phyloP scores from a whole-genome alignment of 768 basidiomycete genomes.

The Tylopilus sp. region DNA sequence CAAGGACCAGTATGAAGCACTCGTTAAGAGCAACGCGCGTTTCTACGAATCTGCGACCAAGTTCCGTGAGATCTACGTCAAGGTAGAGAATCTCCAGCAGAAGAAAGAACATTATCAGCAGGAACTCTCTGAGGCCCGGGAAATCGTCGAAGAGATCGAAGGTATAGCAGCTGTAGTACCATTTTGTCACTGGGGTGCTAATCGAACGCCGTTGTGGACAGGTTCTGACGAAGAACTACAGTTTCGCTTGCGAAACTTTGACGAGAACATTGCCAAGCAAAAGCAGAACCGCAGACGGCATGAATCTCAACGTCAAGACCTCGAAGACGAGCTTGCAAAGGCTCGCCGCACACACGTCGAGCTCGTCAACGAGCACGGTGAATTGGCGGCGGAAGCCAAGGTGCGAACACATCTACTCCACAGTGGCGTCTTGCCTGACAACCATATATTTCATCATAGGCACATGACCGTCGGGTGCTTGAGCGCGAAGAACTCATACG shows the following conservation, averaged over 20 bases:
- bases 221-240: constrained; percentile 74
- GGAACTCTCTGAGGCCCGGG: constrained; percentile 59
- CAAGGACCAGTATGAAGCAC: constrained; percentile 58
- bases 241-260: constrained; percentile 53
- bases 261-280: constrained; percentile 51
- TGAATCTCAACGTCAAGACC: constrained; percentile 51
- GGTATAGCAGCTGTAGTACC: constrained; percentile 35
- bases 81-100: constrained; percentile 59
- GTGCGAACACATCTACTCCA: constrained; percentile 32
- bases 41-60: constrained; percentile 82
- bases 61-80: constrained; percentile 81
- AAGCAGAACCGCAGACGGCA: constrained; percentile 47
- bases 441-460: constrained; percentile 39
- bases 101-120: constrained; percentile 58
- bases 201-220: constrained; percentile 23
- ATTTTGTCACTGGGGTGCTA: no score
- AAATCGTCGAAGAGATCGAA: constrained; percentile 62
- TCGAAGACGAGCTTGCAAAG: constrained; percentile 56
- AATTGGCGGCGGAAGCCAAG: constrained; percentile 69
- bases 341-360: constrained; percentile 52
- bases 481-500: constrained; percentile 75
- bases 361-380: constrained; percentile 60
- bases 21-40: constrained; percentile 66
- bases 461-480: constrained; percentile 63
- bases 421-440: background rate